A percentile compares a stretch with the other conserved stretches of the same genome.
phyloP scores from a whole-genome alignment of 345 rosid species.

The Pistacia atlantica region DNA sequence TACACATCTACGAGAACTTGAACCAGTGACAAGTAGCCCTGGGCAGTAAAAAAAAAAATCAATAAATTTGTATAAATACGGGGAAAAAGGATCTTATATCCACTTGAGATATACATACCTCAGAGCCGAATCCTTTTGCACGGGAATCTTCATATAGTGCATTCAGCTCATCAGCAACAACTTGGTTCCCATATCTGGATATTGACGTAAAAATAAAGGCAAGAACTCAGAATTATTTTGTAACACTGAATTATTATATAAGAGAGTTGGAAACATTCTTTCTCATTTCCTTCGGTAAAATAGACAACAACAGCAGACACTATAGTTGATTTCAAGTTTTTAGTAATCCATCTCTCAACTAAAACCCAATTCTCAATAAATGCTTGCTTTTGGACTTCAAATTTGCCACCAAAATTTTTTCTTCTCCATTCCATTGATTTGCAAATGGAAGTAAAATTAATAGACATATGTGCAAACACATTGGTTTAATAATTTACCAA shows the following conservation, averaged over 20 bases:
- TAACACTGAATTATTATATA: background rate
- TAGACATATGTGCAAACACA: background rate
- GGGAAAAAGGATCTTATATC: background rate
- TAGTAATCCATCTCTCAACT: background rate
- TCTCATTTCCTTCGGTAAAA: constrained; percentile 4
- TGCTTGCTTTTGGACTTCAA: background rate
- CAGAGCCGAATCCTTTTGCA: constrained; percentile 83
- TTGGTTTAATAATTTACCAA: background rate
- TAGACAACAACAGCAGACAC: background rate
- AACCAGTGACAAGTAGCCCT: background rate
- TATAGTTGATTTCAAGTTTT: background rate
- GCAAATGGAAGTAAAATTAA: background rate
- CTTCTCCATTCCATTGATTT: constrained; percentile 5
- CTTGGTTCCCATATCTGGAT: constrained; percentile 82
- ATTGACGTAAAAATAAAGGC: constrained; percentile 13
- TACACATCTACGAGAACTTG: background rate
- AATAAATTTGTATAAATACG: background rate
- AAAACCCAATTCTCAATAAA: background rate
- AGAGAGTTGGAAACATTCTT: background rate
- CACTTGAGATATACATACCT: constrained; percentile 43
- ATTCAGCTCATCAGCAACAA: constrained; percentile 68
- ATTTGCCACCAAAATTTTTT: background rate
- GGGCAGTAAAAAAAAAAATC: background rate
- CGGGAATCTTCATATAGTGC: constrained; percentile 76
- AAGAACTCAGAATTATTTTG: background rate